Base-by-base conservation (phyloP, 495 filamentous ascomycete species). In the Podospora pseudocomata region DNA sequence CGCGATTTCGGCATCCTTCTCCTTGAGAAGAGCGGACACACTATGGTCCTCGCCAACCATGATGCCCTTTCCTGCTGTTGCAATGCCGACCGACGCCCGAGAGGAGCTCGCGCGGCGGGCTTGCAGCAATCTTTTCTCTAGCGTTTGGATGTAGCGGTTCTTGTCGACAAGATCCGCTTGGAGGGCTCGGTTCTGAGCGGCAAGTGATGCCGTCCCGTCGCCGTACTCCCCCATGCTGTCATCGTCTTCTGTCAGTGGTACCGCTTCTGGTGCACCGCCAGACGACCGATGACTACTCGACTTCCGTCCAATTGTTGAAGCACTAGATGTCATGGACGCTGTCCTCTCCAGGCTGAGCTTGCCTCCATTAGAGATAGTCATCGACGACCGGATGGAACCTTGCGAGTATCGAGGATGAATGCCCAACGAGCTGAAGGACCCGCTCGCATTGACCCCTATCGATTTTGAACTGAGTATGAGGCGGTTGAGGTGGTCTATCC, bases 401-500 rank as follows among this genome's bases (percentile, higher is more conserved):
- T 88, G 82, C 11, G 82, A 85, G 66, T 79, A 84, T 70, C 91
- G 84, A 7, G 88, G 84, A 58, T 90, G 85, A 67, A 89, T 87
- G 18, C 91, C 89, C 70, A 93, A 83, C 5, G 90, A 86, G 68
- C 90, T 91, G 62, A 90, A 86, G 9, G 87, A 89, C 19, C 90
- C 87, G 62, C 87, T 88, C 23, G 82, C 79, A 77, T 99, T 99
- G 59, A 99, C 95, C 19, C 95, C 95, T 0, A 91, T 91, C 16
- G 93, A 97, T 74, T 97, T 97, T 18, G 95, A 98, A 74, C 91
- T 94, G 30, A 99, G 82, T 70, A 99, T 97, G 13, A 99, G 85
- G 23, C 95, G 90, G 78, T 97, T 99, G 5, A 99, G 86, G 80
- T 99, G 95, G 79, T 97, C 94, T 70, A 99, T 99, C 30, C 95